Percentiles rank a stretch among this genome's conserved stretches.
Conservation (phyloP, 805 yeast genomes). For the Clavispora fructus region DNA sequence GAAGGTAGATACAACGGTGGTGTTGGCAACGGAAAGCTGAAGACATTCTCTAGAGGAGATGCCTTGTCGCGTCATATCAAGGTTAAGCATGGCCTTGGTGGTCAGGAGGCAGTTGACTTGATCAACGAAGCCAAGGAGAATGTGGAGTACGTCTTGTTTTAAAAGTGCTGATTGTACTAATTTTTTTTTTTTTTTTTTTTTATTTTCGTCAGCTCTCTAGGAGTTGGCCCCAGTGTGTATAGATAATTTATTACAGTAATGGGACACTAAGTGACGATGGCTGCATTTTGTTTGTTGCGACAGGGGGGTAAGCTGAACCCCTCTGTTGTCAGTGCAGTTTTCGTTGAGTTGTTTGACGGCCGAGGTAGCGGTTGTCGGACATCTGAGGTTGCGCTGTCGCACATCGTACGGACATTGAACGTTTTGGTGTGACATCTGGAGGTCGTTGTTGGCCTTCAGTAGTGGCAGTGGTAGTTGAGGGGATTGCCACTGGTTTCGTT, state of each 20-base stretch:
- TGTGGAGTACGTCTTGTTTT: slow-evolving; percentile 50
- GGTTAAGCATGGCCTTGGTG: slow-evolving; percentile 76
- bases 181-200: neutral
- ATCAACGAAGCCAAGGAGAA: slow-evolving; percentile 73
- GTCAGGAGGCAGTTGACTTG: slow-evolving; percentile 62
- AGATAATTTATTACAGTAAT: neutral
- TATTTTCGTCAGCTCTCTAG: neutral
- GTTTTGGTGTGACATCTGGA: too few relatives aligned
- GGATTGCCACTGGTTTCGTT: too few relatives aligned
- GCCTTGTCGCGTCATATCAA: slow-evolving; percentile 49
- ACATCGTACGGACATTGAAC: too few relatives aligned
- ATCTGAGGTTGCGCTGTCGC: too few relatives aligned
- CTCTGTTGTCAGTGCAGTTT: too few relatives aligned
- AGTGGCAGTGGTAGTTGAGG: too few relatives aligned
- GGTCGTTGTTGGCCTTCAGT: too few relatives aligned
- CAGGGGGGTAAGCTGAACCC: too few relatives aligned
- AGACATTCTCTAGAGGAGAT: slow-evolving; percentile 44
- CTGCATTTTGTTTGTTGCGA: too few relatives aligned
- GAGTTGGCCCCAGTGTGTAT: neutral
- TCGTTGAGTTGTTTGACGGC: too few relatives aligned
- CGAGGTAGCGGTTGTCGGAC: too few relatives aligned
- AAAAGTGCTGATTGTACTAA: neutral
- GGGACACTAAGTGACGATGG: neutral
- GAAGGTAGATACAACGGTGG: slow-evolving; percentile 44
- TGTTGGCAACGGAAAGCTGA: slow-evolving; percentile 44